phyloP scores from a whole-genome alignment of 257 asterid genomes.

The Voacanga thouarsii region DNA sequence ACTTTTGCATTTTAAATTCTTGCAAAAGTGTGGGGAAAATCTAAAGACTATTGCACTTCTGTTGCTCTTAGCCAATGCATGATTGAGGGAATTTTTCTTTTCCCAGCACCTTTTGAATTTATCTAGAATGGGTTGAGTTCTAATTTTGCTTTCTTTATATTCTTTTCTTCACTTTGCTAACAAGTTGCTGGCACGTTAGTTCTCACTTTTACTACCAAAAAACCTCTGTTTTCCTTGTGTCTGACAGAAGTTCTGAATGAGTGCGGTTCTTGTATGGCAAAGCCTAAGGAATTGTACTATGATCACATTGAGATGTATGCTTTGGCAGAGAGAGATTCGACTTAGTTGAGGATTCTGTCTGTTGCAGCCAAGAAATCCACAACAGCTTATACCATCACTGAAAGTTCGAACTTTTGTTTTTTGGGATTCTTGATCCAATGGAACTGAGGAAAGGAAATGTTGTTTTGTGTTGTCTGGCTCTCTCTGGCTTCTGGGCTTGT shows the following conservation, averaged over 20 bases:
- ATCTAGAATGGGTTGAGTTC: slow-evolving; percentile 16
- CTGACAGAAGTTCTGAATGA: slow-evolving; percentile 35
- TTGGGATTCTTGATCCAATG: slow-evolving; percentile 21
- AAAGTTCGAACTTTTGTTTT: neutral
- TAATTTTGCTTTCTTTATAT: slow-evolving; percentile 33
- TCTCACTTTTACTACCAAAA: slow-evolving; percentile 47
- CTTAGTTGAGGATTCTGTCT: slow-evolving; percentile 3
- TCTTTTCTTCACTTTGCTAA: slow-evolving; percentile 56
- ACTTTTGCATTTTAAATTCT: slow-evolving; percentile 36
- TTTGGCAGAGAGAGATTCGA: neutral
- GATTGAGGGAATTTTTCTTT: slow-evolving; percentile 45
- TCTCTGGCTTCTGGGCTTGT: slow-evolving; percentile 45
- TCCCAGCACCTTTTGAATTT: slow-evolving; percentile 32
- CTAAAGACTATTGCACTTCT: slow-evolving; percentile 14
- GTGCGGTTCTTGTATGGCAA: slow-evolving; percentile 29
- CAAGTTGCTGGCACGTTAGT: slow-evolving; percentile 67
- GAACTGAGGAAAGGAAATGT: slow-evolving; percentile 28
- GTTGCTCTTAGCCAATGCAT: slow-evolving; percentile 37
- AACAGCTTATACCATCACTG: neutral
- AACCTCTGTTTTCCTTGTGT: slow-evolving; percentile 24
- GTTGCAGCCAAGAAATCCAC: neutral
- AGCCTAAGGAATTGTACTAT: slow-evolving; percentile 24
- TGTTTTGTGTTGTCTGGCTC: slow-evolving; percentile 30
- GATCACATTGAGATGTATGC: slow-evolving; percentile 12
- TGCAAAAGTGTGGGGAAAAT: slow-evolving; percentile 21